phyloP scores from a whole-genome alignment of 345 rosid genomes.

The Acer negundo region DNA sequence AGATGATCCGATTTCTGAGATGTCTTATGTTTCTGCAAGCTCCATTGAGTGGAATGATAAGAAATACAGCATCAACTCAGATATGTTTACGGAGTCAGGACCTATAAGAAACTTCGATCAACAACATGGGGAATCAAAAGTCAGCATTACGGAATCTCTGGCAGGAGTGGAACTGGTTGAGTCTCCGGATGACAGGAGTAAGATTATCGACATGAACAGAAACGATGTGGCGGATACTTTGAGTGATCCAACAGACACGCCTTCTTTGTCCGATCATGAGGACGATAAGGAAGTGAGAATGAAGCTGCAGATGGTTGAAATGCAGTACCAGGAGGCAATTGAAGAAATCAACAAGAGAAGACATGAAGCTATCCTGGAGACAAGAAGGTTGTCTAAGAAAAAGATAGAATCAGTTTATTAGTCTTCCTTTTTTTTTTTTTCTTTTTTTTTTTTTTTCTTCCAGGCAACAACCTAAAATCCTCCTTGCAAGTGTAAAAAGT shows the following conservation, averaged over 20 bases:
- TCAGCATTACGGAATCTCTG: background rate
- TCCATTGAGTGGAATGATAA: conserved; percentile 40
- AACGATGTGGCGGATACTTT: background rate
- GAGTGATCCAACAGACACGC: conserved; percentile 7
- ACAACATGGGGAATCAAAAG: conserved; percentile 4
- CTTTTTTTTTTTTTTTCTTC: background rate
- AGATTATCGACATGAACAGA: too few relatives aligned
- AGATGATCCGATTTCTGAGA: conserved; percentile 41
- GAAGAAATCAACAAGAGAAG: conserved; percentile 58
- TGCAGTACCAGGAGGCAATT: conserved; percentile 56
- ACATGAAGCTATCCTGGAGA: conserved; percentile 66
- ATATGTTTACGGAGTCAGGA: conserved; percentile 30
- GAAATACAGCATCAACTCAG: conserved; percentile 31
- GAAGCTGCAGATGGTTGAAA: conserved; percentile 63
- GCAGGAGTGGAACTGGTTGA: conserved; percentile 15
- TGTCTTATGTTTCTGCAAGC: conserved; percentile 44
- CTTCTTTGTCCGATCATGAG: conserved; percentile 11
- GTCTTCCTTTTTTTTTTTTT: background rate
- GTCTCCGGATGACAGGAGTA: background rate
- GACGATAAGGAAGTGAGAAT: conserved; percentile 46
- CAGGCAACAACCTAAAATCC: background rate
- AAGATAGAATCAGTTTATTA: conserved; percentile 31
- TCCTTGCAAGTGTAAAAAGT: conserved; percentile 46
- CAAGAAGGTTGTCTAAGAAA: conserved; percentile 40
- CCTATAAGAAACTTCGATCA: conserved; percentile 14